phyloP scores from a whole-genome alignment of 1,139 yeast genomes.

The Hyphopichia fennica region DNA sequence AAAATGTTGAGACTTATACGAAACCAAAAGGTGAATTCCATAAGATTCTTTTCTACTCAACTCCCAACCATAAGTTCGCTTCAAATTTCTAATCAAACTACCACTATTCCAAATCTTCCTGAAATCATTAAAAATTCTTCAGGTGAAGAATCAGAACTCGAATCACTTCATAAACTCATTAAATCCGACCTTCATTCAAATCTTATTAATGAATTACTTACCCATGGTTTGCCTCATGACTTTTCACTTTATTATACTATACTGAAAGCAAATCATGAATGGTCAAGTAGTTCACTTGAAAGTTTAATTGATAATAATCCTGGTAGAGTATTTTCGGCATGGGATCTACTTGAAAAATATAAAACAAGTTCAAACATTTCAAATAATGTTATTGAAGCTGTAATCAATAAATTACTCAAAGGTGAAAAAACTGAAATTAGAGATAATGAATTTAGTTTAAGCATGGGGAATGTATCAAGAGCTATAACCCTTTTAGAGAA shows the following conservation, averaged over 20 bases:
- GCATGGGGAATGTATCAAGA: slow-evolving; percentile 7
- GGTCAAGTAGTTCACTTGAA: slow-evolving; percentile 17
- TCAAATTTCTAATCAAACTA: background rate
- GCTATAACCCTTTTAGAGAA: slow-evolving; percentile 3
- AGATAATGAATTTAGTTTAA: slow-evolving; percentile 7
- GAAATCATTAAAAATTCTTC: slow-evolving; percentile 4
- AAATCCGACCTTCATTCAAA: background rate
- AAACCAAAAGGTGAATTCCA: background rate
- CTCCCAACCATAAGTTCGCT: background rate
- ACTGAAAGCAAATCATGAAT: slow-evolving; percentile 13
- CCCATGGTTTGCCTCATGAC: slow-evolving; percentile 21
- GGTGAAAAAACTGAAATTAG: slow-evolving; percentile 20
- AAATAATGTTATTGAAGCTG: slow-evolving; percentile 14
- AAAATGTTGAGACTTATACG: background rate
- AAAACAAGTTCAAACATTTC: slow-evolving; percentile 6
- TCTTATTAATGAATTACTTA: slow-evolving; percentile 10
- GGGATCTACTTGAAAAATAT: slow-evolving; percentile 34
- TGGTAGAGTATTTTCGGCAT: slow-evolving; percentile 37
- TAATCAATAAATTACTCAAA: slow-evolving; percentile 20
- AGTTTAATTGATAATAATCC: slow-evolving; percentile 36
- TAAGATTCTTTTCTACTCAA: background rate
- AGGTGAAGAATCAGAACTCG: slow-evolving; percentile 1
- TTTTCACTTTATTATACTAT: slow-evolving; percentile 34
- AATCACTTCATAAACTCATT: slow-evolving; percentile 3
- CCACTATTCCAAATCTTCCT: slow-evolving; percentile 1